Base-by-base conservation (phyloP, 192 early-diverging fungal species). In the Gigaspora rosea region DNA sequence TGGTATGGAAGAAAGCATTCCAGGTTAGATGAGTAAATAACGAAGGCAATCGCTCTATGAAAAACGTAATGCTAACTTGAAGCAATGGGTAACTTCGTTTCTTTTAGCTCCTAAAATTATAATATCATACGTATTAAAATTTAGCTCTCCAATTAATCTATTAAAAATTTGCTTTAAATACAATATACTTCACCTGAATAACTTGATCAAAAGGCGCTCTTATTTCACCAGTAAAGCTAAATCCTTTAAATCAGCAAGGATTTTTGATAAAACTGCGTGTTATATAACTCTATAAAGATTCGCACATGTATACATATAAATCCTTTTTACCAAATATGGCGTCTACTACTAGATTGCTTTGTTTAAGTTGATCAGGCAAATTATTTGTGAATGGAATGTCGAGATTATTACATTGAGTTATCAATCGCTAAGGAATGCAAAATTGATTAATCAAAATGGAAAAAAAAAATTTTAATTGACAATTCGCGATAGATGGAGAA, bases 201-300 rank as follows among this genome's bases (percentile, higher is more conserved):
- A 93, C 82, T 1, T 88, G 73, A 16, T 85, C 86, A 65, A 95
- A 97, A 0, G 95, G 96, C 4, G 90, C 81, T 4, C 95, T 85
- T 5, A 96, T 85, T 1, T 90, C 81, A 27, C 94, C 95, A 18
- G 82, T 77, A 79, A 98, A 98, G 80, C 94, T 94, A 76, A 98
- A 98, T 5, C 94, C 90, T 91, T 59, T 70, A 3, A 47, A 61
- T 61, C 18, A 61, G 0, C 8, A 61, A n/a, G 6, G 7, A 27
- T 22, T 20, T 61, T 27, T 22, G 4, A 61, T n/a, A n/a, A 4
- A 27, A 61, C 16, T n/a, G 8, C 58, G 6, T 22, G 20, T 22
- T 61, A 32, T 22, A 27, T 11, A 61, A 1, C 11, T 18, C 12
- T 5, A 56, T 56, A 5, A 56, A 61, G 22, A 27, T 18, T 48